Conservation (phyloP, 1,284 basidiomycete genomes). For the Ceratobasidium sp. region DNA sequence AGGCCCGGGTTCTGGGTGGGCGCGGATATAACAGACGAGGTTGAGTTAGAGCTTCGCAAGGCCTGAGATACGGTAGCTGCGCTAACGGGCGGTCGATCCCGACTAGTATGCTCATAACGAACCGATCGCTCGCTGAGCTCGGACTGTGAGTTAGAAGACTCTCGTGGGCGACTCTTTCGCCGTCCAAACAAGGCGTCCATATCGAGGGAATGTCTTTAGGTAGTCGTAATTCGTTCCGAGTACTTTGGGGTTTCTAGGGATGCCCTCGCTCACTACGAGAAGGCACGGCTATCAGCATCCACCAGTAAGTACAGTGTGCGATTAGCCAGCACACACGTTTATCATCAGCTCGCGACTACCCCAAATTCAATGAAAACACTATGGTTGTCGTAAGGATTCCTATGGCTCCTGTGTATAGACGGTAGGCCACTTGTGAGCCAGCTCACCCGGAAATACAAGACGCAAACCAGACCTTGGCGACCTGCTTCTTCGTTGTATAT, state of each 20-base stretch:
- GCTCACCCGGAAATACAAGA: background rate
- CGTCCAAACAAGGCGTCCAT: conserved; percentile 60
- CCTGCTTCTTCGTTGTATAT: background rate
- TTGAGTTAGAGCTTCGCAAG: conserved; percentile 59
- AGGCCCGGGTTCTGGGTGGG: conserved; percentile 83
- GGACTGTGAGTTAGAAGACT: conserved; percentile 62
- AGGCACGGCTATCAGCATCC: too few relatives aligned
- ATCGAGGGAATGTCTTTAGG: conserved; percentile 6
- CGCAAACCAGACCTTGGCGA: too few relatives aligned
- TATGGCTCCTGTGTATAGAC: background rate
- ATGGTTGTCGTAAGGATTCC: background rate
- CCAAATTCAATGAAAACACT: background rate
- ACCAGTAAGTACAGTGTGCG: background rate
- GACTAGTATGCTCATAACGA: conserved; percentile 76
- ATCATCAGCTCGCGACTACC: conserved; percentile 1
- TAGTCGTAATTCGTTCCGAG: background rate
- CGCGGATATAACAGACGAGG: conserved; percentile 68
- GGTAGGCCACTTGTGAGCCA: conserved; percentile 22
- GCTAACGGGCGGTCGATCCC: conserved; percentile 70
- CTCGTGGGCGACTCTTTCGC: conserved; percentile 63
- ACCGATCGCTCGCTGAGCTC: conserved; percentile 71
- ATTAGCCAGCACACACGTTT: conserved; percentile 37
- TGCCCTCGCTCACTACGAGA: too few relatives aligned
- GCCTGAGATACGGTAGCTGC: conserved; percentile 70
- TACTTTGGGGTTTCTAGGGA: background rate